Percentiles rank a stretch among this genome's conserved stretches.
phyloP scores from a whole-genome alignment of 169 alveolate genomes.

The Cryptosporidium bovis region DNA sequence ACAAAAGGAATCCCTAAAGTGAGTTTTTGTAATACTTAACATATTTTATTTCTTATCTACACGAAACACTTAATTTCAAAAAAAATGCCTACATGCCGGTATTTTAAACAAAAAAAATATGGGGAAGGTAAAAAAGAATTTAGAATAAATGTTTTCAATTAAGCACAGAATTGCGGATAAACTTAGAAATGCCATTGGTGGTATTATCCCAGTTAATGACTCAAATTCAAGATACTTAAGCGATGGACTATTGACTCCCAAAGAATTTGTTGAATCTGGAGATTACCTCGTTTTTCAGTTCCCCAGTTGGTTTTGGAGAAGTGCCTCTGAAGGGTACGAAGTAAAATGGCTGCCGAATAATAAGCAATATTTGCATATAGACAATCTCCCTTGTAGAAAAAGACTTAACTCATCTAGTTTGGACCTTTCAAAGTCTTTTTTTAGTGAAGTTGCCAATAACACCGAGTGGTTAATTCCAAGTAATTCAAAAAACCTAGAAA shows the following conservation, averaged over 20 bases:
- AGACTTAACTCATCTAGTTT: constrained; percentile 75
- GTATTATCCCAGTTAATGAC: constrained; percentile 14
- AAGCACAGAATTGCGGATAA: constrained; percentile 54
- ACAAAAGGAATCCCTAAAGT: constrained; percentile 13
- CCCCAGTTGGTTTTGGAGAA: constrained; percentile 81
- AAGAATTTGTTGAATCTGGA: constrained; percentile 81
- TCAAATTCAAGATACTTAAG: constrained; percentile 47
- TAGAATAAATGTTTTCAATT: constrained; percentile 28
- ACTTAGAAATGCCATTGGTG: constrained; percentile 29
- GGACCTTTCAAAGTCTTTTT: constrained; percentile 12
- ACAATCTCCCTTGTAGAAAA: constrained; percentile 77
- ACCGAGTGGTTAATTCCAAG: constrained; percentile 46
- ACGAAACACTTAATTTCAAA: background rate
- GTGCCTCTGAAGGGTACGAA: constrained; percentile 69
- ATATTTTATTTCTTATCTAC: background rate
- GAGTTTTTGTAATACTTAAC: constrained; percentile 31
- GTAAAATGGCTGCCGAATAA: constrained; percentile 77
- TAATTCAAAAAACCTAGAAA: constrained; percentile 11
- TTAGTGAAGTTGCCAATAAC: constrained; percentile 25
- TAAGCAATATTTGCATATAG: constrained; percentile 77
- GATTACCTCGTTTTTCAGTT: constrained; percentile 78
- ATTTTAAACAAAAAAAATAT: background rate
- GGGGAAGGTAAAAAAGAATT: background rate
- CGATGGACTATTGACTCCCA: constrained; percentile 78
- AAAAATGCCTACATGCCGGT: background rate